Evolutionary conservation across 2,329 filamentous ascomycete species (phyloP), one percentile per base, ranked within the genome.

Genomic region (Hortaea werneckii): DNA sequence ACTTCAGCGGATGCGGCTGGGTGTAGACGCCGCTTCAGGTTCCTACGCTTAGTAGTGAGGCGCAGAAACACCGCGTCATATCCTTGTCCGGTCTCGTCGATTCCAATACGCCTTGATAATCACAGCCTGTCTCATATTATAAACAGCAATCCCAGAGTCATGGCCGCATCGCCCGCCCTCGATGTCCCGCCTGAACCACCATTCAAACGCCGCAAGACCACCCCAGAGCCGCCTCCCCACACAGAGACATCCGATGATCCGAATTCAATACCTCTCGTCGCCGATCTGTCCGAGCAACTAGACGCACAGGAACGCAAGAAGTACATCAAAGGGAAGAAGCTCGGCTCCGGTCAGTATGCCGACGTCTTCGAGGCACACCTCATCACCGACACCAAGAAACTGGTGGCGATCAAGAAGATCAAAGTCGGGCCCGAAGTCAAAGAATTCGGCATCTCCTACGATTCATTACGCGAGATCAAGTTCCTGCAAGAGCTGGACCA

Each of bases 321-420:
- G 73, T 98, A 95, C 65, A 78, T 92, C 54, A 94, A 94, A 72
- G 87, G 87, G 60, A 88, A 85, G 65, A 92, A 92, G 63, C 79
- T 98, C 49, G 92, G 92, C 65, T 87, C 94, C 67, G 92, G 92
- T 71, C 96, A 92, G 53, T 98, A 98, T 65, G 92, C 92, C 63
- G 83, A 94, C 59, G 92, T 98, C 60, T 95, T 88, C 72, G 80
- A 89, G 44, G 92, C 89, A 43, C 85, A 90, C 66, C 76, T 92
- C 40, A 79, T 82, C 51, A 64, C 69, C 48, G 80, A 92, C 57
- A 83, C 87, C 5, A 75, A 75, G 30, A 77, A 79, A 37, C 78
- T 85, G 45, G 86, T 98, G 52, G 92, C 92, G 58, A 90, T 94
- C 72, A 94, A 94, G 67, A 92, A 90, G 70, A 92, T 92, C 72